Evolutionary conservation across 495 filamentous ascomycete species (phyloP).

Genomic region (Neurospora sublineolata): DNA sequence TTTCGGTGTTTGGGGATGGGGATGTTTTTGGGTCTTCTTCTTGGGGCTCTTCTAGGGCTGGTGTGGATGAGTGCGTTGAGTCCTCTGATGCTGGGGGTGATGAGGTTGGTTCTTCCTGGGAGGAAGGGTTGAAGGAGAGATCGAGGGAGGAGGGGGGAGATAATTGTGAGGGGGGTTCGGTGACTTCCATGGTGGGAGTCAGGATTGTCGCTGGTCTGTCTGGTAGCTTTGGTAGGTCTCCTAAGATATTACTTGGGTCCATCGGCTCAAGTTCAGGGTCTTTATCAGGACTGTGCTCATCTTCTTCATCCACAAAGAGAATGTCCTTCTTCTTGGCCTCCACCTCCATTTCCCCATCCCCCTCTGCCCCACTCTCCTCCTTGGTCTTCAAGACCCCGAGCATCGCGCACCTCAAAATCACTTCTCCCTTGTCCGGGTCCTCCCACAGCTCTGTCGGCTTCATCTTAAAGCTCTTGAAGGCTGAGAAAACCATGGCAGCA

Average conservation of each 20-base stretch:
- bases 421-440: slow-evolving; percentile 15
- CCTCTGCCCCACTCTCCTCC: neutral
- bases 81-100: neutral
- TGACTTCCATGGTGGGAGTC: neutral
- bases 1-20: neutral
- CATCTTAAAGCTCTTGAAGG: slow-evolving; percentile 30
- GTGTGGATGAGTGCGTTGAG: neutral
- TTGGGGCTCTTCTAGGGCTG: neutral
- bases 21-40: neutral
- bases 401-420: slow-evolving; percentile 28
- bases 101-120: neutral
- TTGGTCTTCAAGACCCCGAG: slow-evolving; percentile 15
- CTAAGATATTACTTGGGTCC: neutral
- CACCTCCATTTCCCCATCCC: neutral
- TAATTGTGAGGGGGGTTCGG: neutral
- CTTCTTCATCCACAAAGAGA: neutral
- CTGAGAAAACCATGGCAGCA: slow-evolving; percentile 23
- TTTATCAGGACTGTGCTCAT: neutral
- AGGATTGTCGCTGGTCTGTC: neutral
- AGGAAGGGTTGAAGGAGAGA: neutral
- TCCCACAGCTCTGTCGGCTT: slow-evolving; percentile 24
- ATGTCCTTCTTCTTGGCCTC: neutral
- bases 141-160: neutral
- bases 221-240: neutral
- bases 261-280: neutral